Conservation (phyloP, 2,329 filamentous ascomycete genomes). For the Aspergillus fijiensis region DNA sequence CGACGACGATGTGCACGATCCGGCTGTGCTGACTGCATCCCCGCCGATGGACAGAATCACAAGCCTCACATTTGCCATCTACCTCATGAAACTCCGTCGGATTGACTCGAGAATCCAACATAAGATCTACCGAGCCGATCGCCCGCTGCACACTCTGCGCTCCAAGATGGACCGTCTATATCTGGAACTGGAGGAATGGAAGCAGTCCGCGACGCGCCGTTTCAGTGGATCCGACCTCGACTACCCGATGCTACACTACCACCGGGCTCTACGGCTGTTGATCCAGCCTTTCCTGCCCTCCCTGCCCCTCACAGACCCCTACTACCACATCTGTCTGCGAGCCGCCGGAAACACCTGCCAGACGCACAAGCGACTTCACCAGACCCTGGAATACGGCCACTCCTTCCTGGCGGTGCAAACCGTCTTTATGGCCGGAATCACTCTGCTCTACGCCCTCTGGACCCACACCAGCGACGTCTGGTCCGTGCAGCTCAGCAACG, state of each 20-base stretch:
- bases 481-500: conserved; percentile 51
- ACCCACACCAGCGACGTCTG: conserved; percentile 48
- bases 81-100: conserved; percentile 48
- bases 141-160: conserved; percentile 45
- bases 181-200: conserved; percentile 50
- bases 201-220: conserved; percentile 35
- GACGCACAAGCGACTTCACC: conserved; percentile 39
- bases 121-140: conserved; percentile 54
- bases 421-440: conserved; percentile 41
- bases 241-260: conserved; percentile 52
- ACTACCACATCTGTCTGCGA: conserved; percentile 45
- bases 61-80: conserved; percentile 45
- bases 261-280: conserved; percentile 51
- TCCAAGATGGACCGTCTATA: conserved; percentile 51
- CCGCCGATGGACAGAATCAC: conserved; percentile 32
- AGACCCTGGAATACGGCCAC: conserved; percentile 41
- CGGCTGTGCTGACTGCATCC: conserved; percentile 32
- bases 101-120: conserved; percentile 53
- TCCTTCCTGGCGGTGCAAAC: conserved; percentile 42
- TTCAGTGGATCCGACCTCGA: conserved; percentile 44
- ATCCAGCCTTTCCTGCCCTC: conserved; percentile 53
- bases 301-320: conserved; percentile 48
- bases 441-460: conserved; percentile 39
- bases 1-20: conserved; percentile 43
- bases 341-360: conserved; percentile 41